These are phyloP conservation scores for Noccaea bulbosa DNA, from an alignment of 345 rosid species.

Conservation along the genomic window DNA sequence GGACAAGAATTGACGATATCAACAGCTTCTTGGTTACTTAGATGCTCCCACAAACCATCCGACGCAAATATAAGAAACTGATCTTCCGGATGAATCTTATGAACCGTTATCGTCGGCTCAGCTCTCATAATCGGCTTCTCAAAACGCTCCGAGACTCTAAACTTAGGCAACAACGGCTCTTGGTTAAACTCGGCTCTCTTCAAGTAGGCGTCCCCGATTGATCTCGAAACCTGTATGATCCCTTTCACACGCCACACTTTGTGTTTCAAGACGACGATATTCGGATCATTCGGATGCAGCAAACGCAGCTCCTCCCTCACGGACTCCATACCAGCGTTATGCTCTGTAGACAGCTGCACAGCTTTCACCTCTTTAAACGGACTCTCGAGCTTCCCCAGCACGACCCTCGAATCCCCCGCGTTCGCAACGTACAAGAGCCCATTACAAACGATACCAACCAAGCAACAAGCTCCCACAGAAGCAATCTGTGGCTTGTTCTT, in stretches of 20 bases:
- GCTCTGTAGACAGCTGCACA: slow-evolving; percentile 84
- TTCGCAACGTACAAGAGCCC: slow-evolving; percentile 86
- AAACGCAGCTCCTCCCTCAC: slow-evolving; percentile 88
- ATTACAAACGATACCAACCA: slow-evolving; percentile 81
- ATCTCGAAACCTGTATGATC: slow-evolving; percentile 92
- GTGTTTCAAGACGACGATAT: slow-evolving; percentile 85
- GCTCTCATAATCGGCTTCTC: slow-evolving; percentile 83
- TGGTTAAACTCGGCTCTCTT: slow-evolving; percentile 85
- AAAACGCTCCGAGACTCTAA: slow-evolving; percentile 75
- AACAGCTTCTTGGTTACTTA: slow-evolving; percentile 91
- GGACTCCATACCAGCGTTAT: slow-evolving; percentile 81
- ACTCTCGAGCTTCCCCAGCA: slow-evolving; percentile 68
- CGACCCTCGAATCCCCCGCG: slow-evolving; percentile 95
- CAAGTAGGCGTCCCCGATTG: slow-evolving; percentile 95
- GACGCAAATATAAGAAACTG: slow-evolving; percentile 96
- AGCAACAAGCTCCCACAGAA: slow-evolving; percentile 91
- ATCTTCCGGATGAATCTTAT: slow-evolving; percentile 73
- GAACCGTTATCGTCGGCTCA: slow-evolving; percentile 79
- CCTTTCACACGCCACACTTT: slow-evolving; percentile 99
- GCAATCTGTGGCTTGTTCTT: slow-evolving; percentile 77
- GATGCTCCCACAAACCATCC: slow-evolving; percentile 98
- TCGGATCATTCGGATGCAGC: slow-evolving; percentile 96
- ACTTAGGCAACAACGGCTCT: slow-evolving; percentile 81
- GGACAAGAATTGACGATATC: slow-evolving; percentile 80
- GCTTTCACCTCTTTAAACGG: slow-evolving; percentile 69